Base-by-base conservation (phyloP, 1,284 basidiomycete species). In the Somion occarium region DNA sequence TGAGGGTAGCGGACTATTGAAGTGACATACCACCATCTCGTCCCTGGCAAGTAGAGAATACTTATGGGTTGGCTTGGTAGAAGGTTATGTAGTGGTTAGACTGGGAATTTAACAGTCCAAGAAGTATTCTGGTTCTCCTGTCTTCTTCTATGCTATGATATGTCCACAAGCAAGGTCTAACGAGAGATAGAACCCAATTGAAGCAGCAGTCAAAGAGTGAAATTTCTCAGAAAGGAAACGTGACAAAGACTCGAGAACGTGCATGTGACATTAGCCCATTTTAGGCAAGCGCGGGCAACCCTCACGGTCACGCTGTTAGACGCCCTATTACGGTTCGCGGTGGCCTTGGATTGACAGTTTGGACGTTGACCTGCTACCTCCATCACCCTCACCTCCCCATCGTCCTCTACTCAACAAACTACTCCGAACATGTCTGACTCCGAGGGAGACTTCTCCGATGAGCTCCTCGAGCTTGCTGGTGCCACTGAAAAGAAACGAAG, bases 401-500 rank as follows among this genome's bases (percentile, higher is more conserved):
- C 30, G 15, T 7, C 30, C 30, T 34, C 30, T 34, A 34, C 30
- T 34, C 30, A 34, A 34, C 15, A 7, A 7, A 34, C 30, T 7
- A 34, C 30, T 34, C 15, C 30, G 15, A 34, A 49, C 48, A 88
- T 88, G 85, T 85, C 84, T 39, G 84, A 85, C 66, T 80, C 81
- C 51, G 85, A 84, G 61, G 82, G 82, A 53, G 79, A 83, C 58
- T 74, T 86, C 48, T 79, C 80, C 54, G 81, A 83, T 52, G 84
- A 86, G 63, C 75, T 86, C 19, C 79, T 86, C 45, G 83, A 79
- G 57, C 78, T 86, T 34, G 82, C 81, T 1, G 84, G 81, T 0
- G 79, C 74, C 2, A 73, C 76, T 3, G 79, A 79, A 56, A 77
- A 76, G 62, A 77, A 76, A 50, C 72, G 77, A 51, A 74, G 73